Percentiles rank a stretch among this genome's conserved stretches.
phyloP scores from a whole-genome alignment of 2,329 filamentous ascomycete species.

The Pseudonectria buxi region DNA sequence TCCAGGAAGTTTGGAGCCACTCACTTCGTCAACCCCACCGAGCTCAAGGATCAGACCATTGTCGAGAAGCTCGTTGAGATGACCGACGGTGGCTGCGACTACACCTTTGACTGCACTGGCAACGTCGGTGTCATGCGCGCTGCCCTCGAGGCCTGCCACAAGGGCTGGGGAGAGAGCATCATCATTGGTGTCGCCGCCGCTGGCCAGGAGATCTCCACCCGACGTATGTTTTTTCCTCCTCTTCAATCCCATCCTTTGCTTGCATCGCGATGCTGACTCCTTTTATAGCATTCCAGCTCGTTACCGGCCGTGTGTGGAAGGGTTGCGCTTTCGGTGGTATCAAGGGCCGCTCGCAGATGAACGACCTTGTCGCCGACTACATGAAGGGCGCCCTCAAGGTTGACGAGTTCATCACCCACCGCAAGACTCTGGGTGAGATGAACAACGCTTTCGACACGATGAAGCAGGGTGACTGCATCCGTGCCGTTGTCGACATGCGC shows the following conservation, averaged over 20 bases:
- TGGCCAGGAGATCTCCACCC: conserved; percentile 88
- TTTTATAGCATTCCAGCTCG: conserved; percentile 83
- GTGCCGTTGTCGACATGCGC: conserved; percentile 73
- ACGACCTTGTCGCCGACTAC: conserved; percentile 83
- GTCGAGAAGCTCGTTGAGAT: conserved; percentile 93
- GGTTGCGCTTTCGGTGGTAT: conserved; percentile 97
- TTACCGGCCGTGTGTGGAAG: conserved; percentile 96
- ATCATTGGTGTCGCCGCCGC: conserved; percentile 96
- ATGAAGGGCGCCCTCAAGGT: conserved; percentile 87
- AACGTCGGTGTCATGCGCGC: conserved; percentile 95
- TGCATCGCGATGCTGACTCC: conserved; percentile 15
- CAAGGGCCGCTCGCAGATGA: conserved; percentile 92
- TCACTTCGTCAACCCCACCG: conserved; percentile 89
- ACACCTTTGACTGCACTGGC: conserved; percentile 98
- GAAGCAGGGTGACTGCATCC: conserved; percentile 95
- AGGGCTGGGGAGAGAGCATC: conserved; percentile 98
- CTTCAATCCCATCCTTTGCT: background rate
- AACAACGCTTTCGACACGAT: conserved; percentile 88
- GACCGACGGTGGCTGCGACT: conserved; percentile 97
- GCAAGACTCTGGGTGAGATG: conserved; percentile 74
- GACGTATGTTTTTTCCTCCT: conserved; percentile 59
- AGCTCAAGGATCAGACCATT: conserved; percentile 71
- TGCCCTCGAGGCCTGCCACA: conserved; percentile 95
- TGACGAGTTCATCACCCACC: conserved; percentile 98
- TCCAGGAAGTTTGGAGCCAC: conserved; percentile 90